These are phyloP conservation scores for Termitomyces sp. DNA, from an alignment of 768 basidiomycete genomes.

Conservation along the genomic window DNA sequence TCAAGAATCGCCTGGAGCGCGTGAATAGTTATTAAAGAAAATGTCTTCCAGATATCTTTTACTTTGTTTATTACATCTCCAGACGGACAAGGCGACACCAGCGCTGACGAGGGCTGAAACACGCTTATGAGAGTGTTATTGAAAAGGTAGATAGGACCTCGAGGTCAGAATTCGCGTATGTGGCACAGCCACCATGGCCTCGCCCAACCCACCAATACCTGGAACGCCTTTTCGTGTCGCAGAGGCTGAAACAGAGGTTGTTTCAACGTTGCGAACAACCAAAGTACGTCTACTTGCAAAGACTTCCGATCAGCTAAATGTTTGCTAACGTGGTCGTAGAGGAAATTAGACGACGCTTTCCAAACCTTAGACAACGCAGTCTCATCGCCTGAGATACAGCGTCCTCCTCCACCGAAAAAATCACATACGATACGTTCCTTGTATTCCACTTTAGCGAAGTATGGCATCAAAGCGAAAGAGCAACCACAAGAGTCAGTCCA, in stretches of 20 bases:
- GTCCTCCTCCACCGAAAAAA: constrained; percentile 49
- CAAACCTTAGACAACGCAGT: constrained; percentile 65
- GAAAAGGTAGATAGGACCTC: too few species aligned
- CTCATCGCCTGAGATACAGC: constrained; percentile 25
- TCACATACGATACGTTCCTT: constrained; percentile 50
- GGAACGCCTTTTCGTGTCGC: neutral
- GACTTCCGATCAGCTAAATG: neutral
- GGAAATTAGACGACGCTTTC: constrained; percentile 81
- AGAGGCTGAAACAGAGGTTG: neutral
- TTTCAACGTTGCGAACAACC: constrained; percentile 7
- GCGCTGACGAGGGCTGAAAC: too few species aligned
- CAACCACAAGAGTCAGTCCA: constrained; percentile 22
- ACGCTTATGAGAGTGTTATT: too few species aligned
- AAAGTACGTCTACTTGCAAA: constrained; percentile 6
- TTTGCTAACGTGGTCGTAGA: constrained; percentile 29
- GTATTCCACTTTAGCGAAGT: constrained; percentile 76
- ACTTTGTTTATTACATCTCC: too few species aligned
- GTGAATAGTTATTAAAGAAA: too few species aligned
- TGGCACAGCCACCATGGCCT: constrained; percentile 2
- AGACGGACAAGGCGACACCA: too few species aligned
- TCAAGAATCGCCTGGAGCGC: too few species aligned
- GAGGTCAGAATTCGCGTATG: too few species aligned
- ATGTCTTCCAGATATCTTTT: too few species aligned
- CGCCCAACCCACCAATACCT: neutral
- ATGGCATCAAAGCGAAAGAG: constrained; percentile 58